phyloP scores from a whole-genome alignment of 2,329 filamentous ascomycete species.

The Fusarium praegraminearum region DNA sequence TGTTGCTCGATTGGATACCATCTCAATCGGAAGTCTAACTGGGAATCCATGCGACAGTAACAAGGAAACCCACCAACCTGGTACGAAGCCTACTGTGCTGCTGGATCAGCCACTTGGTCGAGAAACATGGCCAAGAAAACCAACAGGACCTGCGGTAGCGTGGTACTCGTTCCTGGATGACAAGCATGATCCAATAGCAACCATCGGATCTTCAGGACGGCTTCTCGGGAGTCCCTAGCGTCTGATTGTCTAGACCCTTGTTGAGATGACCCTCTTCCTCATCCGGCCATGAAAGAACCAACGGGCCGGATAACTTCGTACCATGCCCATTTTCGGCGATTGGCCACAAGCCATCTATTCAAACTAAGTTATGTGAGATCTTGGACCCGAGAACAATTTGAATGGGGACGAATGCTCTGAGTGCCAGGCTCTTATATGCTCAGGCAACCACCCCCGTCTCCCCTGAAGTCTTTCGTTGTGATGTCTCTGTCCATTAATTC shows the following conservation, averaged over 20 bases:
- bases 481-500: neutral
- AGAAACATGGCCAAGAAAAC: conserved; percentile 1
- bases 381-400: neutral
- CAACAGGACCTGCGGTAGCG: conserved; percentile 2
- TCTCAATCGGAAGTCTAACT: neutral
- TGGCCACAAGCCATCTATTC: conserved; percentile 21
- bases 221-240: conserved; percentile 21
- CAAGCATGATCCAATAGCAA: conserved; percentile 8
- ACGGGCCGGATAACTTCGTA: conserved; percentile 3
- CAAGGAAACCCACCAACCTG: neutral
- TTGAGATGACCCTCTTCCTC: conserved; percentile 12
- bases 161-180: conserved; percentile 18
- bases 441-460: neutral
- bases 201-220: neutral
- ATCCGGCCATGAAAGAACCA: conserved; percentile 30
- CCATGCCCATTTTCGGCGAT: conserved; percentile 26
- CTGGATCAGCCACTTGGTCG: neutral
- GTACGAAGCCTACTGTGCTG: neutral
- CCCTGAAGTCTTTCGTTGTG: neutral
- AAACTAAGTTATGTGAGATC: neutral
- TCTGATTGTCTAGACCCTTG: neutral
- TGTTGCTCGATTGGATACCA: neutral
- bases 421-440: conserved; percentile 2
- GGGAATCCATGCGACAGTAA: neutral
- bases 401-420: neutral